Percentiles rank a stretch among this genome's conserved stretches.
Conservation (phyloP, 768 basidiomycete genomes). For the Mycena albidolilacea region DNA sequence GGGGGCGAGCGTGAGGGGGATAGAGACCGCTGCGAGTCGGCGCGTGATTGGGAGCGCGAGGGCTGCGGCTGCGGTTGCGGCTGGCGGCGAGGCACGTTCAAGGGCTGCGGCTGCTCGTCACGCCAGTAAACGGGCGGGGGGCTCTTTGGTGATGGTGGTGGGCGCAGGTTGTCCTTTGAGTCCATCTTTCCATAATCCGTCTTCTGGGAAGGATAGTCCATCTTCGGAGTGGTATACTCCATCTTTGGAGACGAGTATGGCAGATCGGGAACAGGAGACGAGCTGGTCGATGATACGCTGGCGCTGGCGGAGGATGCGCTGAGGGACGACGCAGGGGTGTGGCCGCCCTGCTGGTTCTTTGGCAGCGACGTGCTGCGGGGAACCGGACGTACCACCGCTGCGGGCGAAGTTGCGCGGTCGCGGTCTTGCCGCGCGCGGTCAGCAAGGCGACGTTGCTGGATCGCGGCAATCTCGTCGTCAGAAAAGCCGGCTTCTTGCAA, state of each 20-base stretch:
- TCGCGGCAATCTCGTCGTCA: slow-evolving; percentile 77
- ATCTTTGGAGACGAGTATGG: slow-evolving; percentile 4
- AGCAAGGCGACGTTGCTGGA: slow-evolving; percentile 58
- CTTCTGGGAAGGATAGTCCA: neutral
- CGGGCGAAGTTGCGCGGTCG: slow-evolving; percentile 5
- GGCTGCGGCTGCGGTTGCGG: neutral
- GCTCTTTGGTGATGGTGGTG: slow-evolving; percentile 25
- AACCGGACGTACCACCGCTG: slow-evolving; percentile 25
- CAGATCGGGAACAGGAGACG: slow-evolving; percentile 23
- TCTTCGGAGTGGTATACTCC: neutral
- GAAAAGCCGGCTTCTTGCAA: slow-evolving; percentile 74
- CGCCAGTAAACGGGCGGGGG: slow-evolving; percentile 30
- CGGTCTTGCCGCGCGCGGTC: slow-evolving; percentile 24
- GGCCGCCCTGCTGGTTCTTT: slow-evolving; percentile 24
- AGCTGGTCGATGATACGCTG: slow-evolving; percentile 31
- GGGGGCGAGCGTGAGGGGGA: neutral
- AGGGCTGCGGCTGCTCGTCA: slow-evolving; percentile 20
- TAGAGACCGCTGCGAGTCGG: neutral
- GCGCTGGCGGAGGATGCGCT: slow-evolving; percentile 30
- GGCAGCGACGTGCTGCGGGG: slow-evolving; percentile 37
- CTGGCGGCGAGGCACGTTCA: neutral
- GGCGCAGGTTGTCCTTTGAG: neutral
- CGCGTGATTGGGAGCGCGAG: neutral
- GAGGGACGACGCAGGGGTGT: slow-evolving; percentile 36
- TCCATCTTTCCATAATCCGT: neutral